Conservation (phyloP, 352 stramenopile species). For the Globisporangium nodosum region DNA sequence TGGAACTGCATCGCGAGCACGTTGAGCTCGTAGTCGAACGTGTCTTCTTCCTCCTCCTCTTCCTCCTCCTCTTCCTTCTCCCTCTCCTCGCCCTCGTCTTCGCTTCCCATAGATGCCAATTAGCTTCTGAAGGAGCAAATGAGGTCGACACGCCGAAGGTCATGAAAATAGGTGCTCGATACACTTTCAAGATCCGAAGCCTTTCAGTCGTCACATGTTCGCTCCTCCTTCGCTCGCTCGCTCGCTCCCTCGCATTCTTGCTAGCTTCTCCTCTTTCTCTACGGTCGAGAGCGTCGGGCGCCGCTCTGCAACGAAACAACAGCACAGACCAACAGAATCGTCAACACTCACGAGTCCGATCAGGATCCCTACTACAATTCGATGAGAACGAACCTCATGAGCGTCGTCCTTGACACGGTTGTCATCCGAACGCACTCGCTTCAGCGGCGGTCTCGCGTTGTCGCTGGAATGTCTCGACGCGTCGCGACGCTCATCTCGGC, state of each 20-base stretch:
- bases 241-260: background rate
- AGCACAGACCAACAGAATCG: conserved; percentile 14
- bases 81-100: conserved; percentile 2
- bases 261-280: background rate
- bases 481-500: background rate
- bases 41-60: conserved; percentile 2
- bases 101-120: background rate
- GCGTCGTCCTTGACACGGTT: conserved; percentile 20
- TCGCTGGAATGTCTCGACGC: background rate
- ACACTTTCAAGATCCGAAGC: too few species aligned
- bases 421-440: conserved; percentile 24
- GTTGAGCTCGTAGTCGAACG: conserved; percentile 34
- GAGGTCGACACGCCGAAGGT: too few species aligned
- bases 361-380: too few species aligned
- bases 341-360: conserved; percentile 1
- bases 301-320: background rate
- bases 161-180: too few species aligned
- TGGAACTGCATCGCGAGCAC: conserved; percentile 61
- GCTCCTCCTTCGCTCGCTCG: too few species aligned
- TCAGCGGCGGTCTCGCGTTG: conserved; percentile 13
- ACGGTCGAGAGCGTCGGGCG: conserved; percentile 5
- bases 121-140: too few species aligned
- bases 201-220: background rate
- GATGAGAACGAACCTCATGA: conserved; percentile 15
- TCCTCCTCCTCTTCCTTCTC: background rate